Evolutionary conservation across 1,284 basidiomycete genomes (phyloP).

Genomic region (Anthracocystis walkeri): DNA sequence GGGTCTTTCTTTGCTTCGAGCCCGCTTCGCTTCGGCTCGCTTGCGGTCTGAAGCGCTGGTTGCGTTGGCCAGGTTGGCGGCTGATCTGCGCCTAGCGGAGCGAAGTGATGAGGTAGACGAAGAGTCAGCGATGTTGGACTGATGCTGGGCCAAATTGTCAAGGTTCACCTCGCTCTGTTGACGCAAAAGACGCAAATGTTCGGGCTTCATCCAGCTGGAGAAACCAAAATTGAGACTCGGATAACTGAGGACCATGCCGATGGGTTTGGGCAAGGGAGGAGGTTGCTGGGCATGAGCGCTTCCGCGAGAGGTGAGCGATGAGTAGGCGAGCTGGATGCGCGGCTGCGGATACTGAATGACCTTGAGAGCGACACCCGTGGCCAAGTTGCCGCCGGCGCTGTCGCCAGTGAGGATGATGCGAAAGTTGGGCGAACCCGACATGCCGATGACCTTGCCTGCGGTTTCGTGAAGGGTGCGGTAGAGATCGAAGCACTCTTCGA

Average conservation of each 20-base stretch:
- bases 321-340: constrained; percentile 57
- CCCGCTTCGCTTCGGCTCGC: constrained; percentile 32
- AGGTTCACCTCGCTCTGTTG: constrained; percentile 70
- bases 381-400: constrained; percentile 61
- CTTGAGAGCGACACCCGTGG: constrained; percentile 57
- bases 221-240: constrained; percentile 91
- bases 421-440: constrained; percentile 71
- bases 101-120: constrained; percentile 28
- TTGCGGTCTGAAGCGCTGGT: constrained; percentile 27
- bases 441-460: constrained; percentile 82
- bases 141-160: constrained; percentile 46
- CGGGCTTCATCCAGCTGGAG: constrained; percentile 88
- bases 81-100: constrained; percentile 26
- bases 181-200: constrained; percentile 83
- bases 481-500: constrained; percentile 91
- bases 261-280: constrained; percentile 74
- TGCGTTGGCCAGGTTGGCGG: constrained; percentile 27
- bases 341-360: constrained; percentile 62
- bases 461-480: constrained; percentile 86
- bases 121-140: constrained; percentile 9
- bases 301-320: constrained; percentile 18
- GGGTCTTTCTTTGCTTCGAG: constrained; percentile 33
- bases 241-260: constrained; percentile 83
- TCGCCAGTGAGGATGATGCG: constrained; percentile 61
- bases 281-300: constrained; percentile 17